A percentile compares a stretch with the other conserved stretches of the same genome.
Evolutionary conservation across 768 basidiomycete genomes (phyloP).

Genomic region (Mycena indigotica): DNA sequence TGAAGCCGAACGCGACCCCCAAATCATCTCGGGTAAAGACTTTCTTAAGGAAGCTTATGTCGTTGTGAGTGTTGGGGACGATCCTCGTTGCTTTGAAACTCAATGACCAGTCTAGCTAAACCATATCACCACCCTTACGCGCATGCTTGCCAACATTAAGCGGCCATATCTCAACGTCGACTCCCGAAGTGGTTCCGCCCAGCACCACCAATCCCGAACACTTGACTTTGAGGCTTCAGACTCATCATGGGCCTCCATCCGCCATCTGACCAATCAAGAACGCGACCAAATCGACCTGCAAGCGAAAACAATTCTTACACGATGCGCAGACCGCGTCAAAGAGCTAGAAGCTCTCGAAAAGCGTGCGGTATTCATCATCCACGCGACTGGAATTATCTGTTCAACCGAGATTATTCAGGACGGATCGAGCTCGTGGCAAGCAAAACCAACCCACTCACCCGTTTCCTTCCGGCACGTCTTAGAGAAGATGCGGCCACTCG

Average conservation of each 20-base stretch:
- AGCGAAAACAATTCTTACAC: constrained; percentile 79
- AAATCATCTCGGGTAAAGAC: constrained; percentile 55
- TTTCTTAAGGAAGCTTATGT: constrained; percentile 77
- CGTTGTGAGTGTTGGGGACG: constrained; percentile 46
- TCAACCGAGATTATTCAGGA: constrained; percentile 43
- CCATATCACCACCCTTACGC: constrained; percentile 69
- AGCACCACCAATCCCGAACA: constrained; percentile 52
- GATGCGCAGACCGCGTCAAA: constrained; percentile 84
- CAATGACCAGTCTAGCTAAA: constrained; percentile 52
- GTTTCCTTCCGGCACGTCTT: constrained; percentile 73
- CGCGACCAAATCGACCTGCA: constrained; percentile 95
- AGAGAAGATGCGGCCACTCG: constrained; percentile 54
- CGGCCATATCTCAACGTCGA: constrained; percentile 87
- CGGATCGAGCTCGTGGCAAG: constrained; percentile 68
- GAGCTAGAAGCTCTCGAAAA: constrained; percentile 89
- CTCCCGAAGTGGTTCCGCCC: constrained; percentile 52
- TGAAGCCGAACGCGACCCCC: constrained; percentile 40
- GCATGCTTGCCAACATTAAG: constrained; percentile 75
- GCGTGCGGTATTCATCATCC: constrained; percentile 54
- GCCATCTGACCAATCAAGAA: constrained; percentile 83
- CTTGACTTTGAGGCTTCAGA: constrained; percentile 58
- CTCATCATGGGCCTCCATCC: constrained; percentile 63
- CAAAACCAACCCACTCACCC: constrained; percentile 63
- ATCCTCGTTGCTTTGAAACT: neutral
- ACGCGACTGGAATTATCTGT: constrained; percentile 8